A percentile compares a stretch with the other conserved stretches of the same genome.
phyloP scores from a whole-genome alignment of 2,329 filamentous ascomycete genomes.

The Pochonia chlamydosporia region DNA sequence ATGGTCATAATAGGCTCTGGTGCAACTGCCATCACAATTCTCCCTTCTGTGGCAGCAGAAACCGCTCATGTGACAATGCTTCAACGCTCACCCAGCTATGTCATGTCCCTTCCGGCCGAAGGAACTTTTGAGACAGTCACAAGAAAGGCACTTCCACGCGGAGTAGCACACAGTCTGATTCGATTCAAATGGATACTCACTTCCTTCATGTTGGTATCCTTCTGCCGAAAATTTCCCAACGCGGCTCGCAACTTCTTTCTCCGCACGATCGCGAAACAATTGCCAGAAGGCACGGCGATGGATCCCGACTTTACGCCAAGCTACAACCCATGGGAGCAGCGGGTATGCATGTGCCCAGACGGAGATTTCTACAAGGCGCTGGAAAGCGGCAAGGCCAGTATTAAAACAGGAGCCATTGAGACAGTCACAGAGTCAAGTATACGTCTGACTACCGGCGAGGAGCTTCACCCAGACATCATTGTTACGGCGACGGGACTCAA shows the following conservation, averaged over 20 bases:
- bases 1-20: constrained; percentile 68
- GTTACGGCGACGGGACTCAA: constrained; percentile 60
- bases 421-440: constrained; percentile 38
- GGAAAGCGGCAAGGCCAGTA: constrained; percentile 27
- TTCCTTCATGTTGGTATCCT: constrained; percentile 36
- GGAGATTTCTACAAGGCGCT: constrained; percentile 40
- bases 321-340: constrained; percentile 61
- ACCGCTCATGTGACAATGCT: constrained; percentile 67
- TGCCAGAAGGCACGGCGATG: constrained; percentile 41
- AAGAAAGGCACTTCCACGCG: constrained; percentile 36
- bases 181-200: constrained; percentile 40
- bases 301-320: constrained; percentile 50
- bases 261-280: constrained; percentile 32
- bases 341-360: constrained; percentile 52
- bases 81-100: constrained; percentile 67
- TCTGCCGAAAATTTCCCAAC: constrained; percentile 37
- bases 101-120: constrained; percentile 44
- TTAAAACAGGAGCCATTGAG: constrained; percentile 42
- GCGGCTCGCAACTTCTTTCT: constrained; percentile 41
- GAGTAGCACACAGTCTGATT: constrained; percentile 41
- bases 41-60: constrained; percentile 59
- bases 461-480: constrained; percentile 53
- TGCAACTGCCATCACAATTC: constrained; percentile 68
- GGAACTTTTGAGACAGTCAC: constrained; percentile 27
- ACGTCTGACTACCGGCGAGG: constrained; percentile 34